Evolutionary conservation across 2,329 filamentous ascomycete genomes (phyloP).

Genomic region (Ceratocystis huliohia): DNA sequence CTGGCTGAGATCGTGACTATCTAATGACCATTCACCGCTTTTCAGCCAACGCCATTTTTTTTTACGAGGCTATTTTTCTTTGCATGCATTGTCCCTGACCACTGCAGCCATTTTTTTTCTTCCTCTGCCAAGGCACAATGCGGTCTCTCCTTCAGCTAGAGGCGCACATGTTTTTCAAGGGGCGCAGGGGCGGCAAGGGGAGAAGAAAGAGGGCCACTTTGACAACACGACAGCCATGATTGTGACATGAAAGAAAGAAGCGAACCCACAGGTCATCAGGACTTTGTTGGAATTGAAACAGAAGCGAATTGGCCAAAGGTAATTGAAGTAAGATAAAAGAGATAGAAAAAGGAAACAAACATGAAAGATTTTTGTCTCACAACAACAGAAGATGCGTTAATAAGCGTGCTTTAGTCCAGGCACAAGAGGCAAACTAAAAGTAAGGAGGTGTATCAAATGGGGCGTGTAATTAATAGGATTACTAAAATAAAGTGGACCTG

Average conservation of each 20-base stretch:
- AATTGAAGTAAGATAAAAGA: neutral
- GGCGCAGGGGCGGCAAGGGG: neutral
- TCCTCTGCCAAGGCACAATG: neutral
- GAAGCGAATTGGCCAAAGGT: neutral
- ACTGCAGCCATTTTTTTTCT: neutral
- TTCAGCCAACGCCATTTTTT: neutral
- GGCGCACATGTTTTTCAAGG: neutral
- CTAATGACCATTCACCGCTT: neutral
- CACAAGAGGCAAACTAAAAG: constrained; percentile 2
- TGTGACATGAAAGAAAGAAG: neutral
- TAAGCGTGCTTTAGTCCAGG: neutral
- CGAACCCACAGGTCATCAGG: neutral
- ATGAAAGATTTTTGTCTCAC: neutral
- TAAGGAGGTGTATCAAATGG: neutral
- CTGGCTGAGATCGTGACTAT: neutral
- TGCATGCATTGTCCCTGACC: constrained; percentile 8
- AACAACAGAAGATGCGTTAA: neutral
- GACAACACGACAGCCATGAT: neutral
- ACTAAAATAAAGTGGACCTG: neutral
- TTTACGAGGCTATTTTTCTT: neutral
- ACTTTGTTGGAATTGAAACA: neutral
- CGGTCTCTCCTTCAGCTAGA: neutral
- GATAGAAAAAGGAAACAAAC: neutral
- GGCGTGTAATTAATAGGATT: neutral
- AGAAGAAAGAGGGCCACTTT: neutral